Conservation (phyloP, 129 eudicot genomes). For the Kitagawia praeruptora region DNA sequence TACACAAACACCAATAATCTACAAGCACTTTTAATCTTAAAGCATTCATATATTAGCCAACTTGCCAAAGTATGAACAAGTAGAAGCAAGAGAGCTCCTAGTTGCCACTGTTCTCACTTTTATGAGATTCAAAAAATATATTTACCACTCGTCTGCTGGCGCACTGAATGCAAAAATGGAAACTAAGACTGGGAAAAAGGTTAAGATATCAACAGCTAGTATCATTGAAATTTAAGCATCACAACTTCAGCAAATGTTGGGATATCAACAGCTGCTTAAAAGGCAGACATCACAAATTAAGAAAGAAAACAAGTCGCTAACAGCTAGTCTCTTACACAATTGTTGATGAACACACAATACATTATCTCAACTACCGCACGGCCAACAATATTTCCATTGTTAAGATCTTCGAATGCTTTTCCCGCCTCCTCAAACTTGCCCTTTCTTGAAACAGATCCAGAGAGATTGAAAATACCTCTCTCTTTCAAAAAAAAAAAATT, state of each 20-base stretch:
- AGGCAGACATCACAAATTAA: neutral
- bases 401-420: conserved; percentile 76
- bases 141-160: neutral
- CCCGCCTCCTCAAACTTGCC: conserved; percentile 73
- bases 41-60: neutral
- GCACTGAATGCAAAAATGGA: neutral
- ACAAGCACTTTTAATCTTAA: too few species aligned
- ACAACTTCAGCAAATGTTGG: neutral
- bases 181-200: neutral
- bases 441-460: conserved; percentile 78
- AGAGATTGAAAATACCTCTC: conserved; percentile 69
- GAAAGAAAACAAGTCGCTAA: neutral
- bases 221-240: neutral
- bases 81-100: neutral
- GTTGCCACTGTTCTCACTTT: neutral
- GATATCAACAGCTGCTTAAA: neutral
- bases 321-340: neutral
- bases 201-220: neutral
- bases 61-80: neutral
- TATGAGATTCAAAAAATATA: neutral
- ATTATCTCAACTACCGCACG: conserved; percentile 88
- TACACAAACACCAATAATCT: too few species aligned
- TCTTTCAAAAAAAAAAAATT: too few species aligned
- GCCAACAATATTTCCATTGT: conserved; percentile 65
- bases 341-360: conserved; percentile 20